Percentiles rank a stretch among this genome's conserved stretches.
Evolutionary conservation across 805 yeast species (phyloP).

Genomic region (Wickerhamomyces silvicola): DNA sequence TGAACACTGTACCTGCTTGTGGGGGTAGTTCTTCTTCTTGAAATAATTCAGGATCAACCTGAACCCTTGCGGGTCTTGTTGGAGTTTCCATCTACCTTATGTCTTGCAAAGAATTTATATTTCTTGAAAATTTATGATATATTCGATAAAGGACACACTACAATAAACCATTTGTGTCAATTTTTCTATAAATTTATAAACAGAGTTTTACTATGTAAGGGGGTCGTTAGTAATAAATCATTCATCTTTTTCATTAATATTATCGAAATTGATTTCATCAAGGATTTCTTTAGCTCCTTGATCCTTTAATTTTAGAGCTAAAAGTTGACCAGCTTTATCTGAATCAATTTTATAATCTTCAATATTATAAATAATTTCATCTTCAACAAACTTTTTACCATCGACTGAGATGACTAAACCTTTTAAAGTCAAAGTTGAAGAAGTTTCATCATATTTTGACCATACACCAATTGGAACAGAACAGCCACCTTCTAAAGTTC

Average conservation of each 20-base stretch:
- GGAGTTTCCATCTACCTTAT: background rate
- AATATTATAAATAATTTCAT: constrained; percentile 27
- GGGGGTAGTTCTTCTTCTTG: constrained; percentile 60
- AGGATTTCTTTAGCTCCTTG: constrained; percentile 81
- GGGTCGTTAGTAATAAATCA: constrained; percentile 8
- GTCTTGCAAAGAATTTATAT: background rate
- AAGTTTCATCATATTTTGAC: constrained; percentile 42
- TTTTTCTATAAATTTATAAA: no score
- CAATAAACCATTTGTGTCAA: no score
- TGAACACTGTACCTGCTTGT: constrained; percentile 75
- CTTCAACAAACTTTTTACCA: constrained; percentile 67
- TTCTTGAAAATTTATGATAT: background rate
- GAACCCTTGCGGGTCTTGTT: constrained; percentile 58
- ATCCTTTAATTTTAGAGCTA: constrained; percentile 61
- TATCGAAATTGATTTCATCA: constrained; percentile 70
- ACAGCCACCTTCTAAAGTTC: constrained; percentile 93
- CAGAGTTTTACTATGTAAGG: no score
- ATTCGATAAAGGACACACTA: no score
- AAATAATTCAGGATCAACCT: constrained; percentile 55
- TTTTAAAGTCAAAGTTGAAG: constrained; percentile 44
- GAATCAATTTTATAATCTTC: constrained; percentile 54
- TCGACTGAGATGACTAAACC: constrained; percentile 83
- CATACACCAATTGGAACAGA: constrained; percentile 95
- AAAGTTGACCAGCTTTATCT: constrained; percentile 55
- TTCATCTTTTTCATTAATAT: constrained; percentile 35